Base-by-base conservation (phyloP, 352 stramenopile species). In the Phytophthora hybrid region DNA sequence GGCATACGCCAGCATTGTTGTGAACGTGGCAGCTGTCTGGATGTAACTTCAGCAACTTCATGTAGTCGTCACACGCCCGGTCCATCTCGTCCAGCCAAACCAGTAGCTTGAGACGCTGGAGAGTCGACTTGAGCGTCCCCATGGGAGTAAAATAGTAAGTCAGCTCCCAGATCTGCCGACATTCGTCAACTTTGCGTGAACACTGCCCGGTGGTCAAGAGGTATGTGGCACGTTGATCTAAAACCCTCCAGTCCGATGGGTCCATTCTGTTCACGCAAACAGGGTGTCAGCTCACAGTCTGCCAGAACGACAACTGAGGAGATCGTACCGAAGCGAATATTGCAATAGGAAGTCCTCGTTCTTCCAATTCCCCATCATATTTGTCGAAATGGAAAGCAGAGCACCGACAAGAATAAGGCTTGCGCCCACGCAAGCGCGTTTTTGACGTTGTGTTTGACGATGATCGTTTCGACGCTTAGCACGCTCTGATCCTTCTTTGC, bases 211-310 rank as follows among this genome's bases (percentile, higher is more conserved):
- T 54, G 4, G 9, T 58, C 9, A 70, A 21, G 9, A 76, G 59
- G 56, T 73, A 60, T 9, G n/a, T 32, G 1, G 60, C 69, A 4
- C 71, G 66, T n/a, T 71, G 69, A 23, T 89, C 78, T 41, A 90
- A 59, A n/a, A 82, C 66, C 13, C 83, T 78, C 84, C 84, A 92
- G 59, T 91, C 84, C 14, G 79, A 73, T 4, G 79, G 81, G 46
- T 92, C 84, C 63, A 80, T 68, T 14, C 79, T 85, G 62, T 13
- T 37, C 41, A 64, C 21, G 10, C 41, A 4, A 58, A 73, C 29
- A 31, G 49, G 3, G 18, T 51, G 49, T 55, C 16, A 55, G 19
- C 18, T 29, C 47, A 29, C 44, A 7, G 13, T 21, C 9, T 14
- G 5, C 23, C 18, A 54, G 8, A 21, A 52, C 47, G 19, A 54